Evolutionary conservation across 805 yeast genomes (phyloP).

Genomic region (Yarrowia bubula): DNA sequence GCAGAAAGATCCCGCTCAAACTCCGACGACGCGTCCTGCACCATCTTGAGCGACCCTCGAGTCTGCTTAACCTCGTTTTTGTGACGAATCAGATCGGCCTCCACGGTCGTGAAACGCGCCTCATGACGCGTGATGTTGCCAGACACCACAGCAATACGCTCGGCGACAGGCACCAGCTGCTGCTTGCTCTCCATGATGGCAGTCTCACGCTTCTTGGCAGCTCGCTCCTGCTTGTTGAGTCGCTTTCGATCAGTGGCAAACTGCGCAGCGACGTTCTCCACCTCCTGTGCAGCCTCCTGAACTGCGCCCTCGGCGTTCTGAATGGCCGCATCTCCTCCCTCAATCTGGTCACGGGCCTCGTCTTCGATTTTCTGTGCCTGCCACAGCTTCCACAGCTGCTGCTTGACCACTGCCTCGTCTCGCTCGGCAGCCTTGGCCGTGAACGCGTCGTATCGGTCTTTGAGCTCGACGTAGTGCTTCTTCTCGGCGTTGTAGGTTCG

Average conservation of each 20-base stretch:
- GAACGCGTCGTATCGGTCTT: constrained; percentile 66
- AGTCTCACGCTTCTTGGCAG: not conserved
- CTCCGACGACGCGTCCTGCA: constrained; percentile 27
- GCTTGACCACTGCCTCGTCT: constrained; percentile 43
- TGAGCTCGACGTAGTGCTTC: constrained; percentile 73
- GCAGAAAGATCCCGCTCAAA: constrained; percentile 29
- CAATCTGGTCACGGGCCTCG: constrained; percentile 35
- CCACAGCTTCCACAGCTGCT: constrained; percentile 62
- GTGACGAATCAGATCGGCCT: not conserved
- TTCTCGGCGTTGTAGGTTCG: constrained; percentile 70
- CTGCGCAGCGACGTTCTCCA: constrained; percentile 12
- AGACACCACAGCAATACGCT: not conserved
- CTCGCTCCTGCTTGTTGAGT: constrained; percentile 7
- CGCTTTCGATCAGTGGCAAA: constrained; percentile 6
- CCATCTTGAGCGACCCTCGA: constrained; percentile 18
- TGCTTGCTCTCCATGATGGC: constrained; percentile 2
- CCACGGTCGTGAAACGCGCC: not conserved
- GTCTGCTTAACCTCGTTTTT: constrained; percentile 16
- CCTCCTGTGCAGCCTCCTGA: constrained; percentile 27
- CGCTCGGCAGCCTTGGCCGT: constrained; percentile 51
- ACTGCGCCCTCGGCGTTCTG: constrained; percentile 30
- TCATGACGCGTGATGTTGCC: constrained; percentile 11
- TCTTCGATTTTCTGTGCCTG: constrained; percentile 49
- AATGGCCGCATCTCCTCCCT: constrained; percentile 32
- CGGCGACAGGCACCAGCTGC: constrained; percentile 23